These are phyloP conservation scores for Ogataea paraovalis DNA, from an alignment of 805 yeast species.

Conservation along the genomic window DNA sequence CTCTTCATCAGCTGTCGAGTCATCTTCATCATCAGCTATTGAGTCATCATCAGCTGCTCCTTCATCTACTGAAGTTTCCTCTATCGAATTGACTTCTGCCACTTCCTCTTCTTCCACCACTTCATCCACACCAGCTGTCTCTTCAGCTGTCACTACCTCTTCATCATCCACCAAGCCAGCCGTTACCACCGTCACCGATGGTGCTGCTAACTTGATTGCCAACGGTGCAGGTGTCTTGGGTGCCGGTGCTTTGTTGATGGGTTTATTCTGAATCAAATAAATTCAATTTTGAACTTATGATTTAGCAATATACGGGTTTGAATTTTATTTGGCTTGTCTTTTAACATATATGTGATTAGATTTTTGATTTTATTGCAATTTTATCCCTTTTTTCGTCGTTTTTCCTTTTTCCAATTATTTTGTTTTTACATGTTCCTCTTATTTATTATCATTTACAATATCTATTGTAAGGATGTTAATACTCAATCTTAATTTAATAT, in stretches of 20 bases:
- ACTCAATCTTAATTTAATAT: neutral
- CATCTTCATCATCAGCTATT: slow-evolving; percentile 16
- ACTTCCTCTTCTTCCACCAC: slow-evolving; percentile 26
- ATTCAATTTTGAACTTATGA: slow-evolving; percentile 17
- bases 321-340: too few species aligned
- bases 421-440: neutral
- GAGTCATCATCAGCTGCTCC: slow-evolving; percentile 12
- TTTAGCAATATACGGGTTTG: too few species aligned
- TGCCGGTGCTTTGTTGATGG: slow-evolving; percentile 19
- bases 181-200: slow-evolving; percentile 21
- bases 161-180: slow-evolving; percentile 24
- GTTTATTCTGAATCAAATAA: slow-evolving; percentile 13
- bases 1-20: slow-evolving; percentile 20
- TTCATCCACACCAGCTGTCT: slow-evolving; percentile 13
- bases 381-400: neutral
- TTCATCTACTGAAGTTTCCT: slow-evolving; percentile 20
- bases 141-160: slow-evolving; percentile 2
- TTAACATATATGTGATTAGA: too few species aligned
- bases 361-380: slow-evolving; percentile 6
- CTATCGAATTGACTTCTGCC: too few species aligned
- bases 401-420: neutral
- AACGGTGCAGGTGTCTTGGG: slow-evolving; percentile 27
- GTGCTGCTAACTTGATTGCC: slow-evolving; percentile 22
- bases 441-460: neutral
- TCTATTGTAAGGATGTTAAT: neutral